Base-by-base conservation (phyloP, 768 basidiomycete species). In the Tubosaeta sp. region DNA sequence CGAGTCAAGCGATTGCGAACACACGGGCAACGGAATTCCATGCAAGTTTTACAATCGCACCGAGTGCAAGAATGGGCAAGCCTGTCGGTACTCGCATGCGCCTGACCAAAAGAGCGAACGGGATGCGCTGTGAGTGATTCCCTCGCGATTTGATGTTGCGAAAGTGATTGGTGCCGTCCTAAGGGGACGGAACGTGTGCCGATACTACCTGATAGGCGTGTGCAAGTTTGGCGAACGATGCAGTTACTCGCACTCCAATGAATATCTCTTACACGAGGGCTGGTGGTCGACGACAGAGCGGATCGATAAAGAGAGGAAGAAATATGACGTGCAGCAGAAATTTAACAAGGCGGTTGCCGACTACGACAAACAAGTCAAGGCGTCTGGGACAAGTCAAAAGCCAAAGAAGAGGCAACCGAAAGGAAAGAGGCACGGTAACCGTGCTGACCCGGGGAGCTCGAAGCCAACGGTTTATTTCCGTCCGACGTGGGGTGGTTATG, bases 11-110 rank as follows among this genome's bases (percentile, higher is more conserved):
- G 81, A 83, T 55, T 80, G 71, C 52, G 66, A 69, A 34, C 80
- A 81, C 51, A 59, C 58, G 1, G 81, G 81, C 4, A 82, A 79
- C 44, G 73, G 74, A 3, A 69, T 73, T 3, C 75, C 81, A 0
- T 84, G 82, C 60, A 70, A 75, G 40, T 79, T 77, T 59, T 81
- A 83, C 59, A 83, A 84, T 49, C 79, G 76, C 51, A 68, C 71
- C 16, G 77, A 77, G 0, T 82, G 81, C 58, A 61, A 51, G 10
- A 66, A 71, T 3, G 77, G 80, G 0, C 45, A 18, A 8, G 49
- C 54, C 2, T 84, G 82, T 56, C 51, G 51, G 16, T 81, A 69
- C 62, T 78, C 74, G 18, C 81, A 84, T 59, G 76, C 78, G 1
- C 80, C 81, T 0, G 80, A 83, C 53, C 58, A 71, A 36, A 78